phyloP scores from a whole-genome alignment of 2,329 filamentous ascomycete genomes.

The Curvularia verruculosa region DNA sequence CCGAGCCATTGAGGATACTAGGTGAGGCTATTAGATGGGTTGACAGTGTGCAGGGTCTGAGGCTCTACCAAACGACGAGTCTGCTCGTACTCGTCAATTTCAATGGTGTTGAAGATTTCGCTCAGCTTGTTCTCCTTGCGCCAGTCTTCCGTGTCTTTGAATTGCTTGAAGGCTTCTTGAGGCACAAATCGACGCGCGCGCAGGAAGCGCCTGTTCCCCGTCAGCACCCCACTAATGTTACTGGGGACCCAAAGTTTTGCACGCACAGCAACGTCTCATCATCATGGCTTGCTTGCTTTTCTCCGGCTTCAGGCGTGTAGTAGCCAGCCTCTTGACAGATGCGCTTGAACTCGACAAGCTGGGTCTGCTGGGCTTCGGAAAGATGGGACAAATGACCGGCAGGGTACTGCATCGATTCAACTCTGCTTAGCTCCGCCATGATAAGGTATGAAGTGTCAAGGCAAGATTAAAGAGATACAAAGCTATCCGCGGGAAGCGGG shows the following conservation, averaged over 20 bases:
- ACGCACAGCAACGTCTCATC: conserved; percentile 74
- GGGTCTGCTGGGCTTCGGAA: conserved; percentile 68
- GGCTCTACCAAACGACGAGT: conserved; percentile 71
- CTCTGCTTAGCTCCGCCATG: conserved; percentile 46
- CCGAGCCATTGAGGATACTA: conserved; percentile 96
- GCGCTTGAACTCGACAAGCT: conserved; percentile 74
- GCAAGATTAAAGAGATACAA: conserved; percentile 2
- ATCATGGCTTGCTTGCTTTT: conserved; percentile 65
- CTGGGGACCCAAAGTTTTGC: conserved; percentile 8
- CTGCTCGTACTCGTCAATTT: conserved; percentile 81
- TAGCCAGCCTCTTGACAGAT: conserved; percentile 69
- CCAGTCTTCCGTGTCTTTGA: conserved; percentile 89
- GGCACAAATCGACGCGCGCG: conserved; percentile 83
- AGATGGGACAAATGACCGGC: conserved; percentile 83
- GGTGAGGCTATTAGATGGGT: conserved; percentile 29
- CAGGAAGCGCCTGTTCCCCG: conserved; percentile 72
- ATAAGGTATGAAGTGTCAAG: conserved; percentile 4
- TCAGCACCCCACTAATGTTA: conserved; percentile 31
- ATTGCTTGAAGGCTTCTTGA: conserved; percentile 79
- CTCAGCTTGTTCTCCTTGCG: conserved; percentile 79
- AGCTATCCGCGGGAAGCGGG: conserved; percentile 6
- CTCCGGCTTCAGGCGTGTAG: conserved; percentile 59
- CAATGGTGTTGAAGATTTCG: conserved; percentile 83
- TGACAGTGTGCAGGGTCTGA: conserved; percentile 6
- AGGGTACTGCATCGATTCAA: conserved; percentile 65